Percentiles rank a stretch among this genome's conserved stretches.
These are phyloP conservation scores for Botrytis pseudocinerea DNA, from an alignment of 2,329 filamentous ascomycete genomes.

Conservation along the genomic window DNA sequence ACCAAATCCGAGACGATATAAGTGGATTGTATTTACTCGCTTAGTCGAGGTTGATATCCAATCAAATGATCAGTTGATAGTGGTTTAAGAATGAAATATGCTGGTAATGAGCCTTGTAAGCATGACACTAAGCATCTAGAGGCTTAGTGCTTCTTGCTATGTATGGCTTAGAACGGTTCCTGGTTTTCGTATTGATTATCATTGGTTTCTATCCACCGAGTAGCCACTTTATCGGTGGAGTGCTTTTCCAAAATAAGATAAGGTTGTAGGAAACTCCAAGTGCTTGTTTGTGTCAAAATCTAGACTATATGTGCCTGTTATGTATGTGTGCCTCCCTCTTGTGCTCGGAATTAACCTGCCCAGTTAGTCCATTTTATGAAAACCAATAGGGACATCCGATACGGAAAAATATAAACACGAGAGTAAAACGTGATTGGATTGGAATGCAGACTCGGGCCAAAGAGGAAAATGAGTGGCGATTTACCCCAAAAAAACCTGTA, in stretches of 20 bases:
- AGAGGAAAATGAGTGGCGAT: not conserved
- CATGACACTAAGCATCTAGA: not conserved
- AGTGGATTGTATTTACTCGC: not conserved
- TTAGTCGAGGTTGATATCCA: not conserved
- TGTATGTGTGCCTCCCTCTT: not conserved
- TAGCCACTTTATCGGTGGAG: slow-evolving; percentile 1
- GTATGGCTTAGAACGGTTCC: not conserved
- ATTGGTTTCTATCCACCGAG: not conserved
- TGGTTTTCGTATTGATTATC: not conserved
- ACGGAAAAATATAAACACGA: not conserved
- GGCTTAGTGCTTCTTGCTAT: not conserved
- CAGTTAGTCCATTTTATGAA: not conserved
- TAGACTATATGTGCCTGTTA: not conserved
- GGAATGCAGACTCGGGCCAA: not conserved
- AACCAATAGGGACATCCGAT: not conserved
- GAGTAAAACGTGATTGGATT: not conserved
- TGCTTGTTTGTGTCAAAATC: slow-evolving; percentile 3
- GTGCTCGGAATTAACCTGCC: not conserved
- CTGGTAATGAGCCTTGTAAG: not conserved
- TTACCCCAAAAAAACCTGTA: not conserved
- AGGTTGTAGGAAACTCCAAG: not conserved
- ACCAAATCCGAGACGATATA: slow-evolving; percentile 13
- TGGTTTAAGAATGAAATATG: not conserved
- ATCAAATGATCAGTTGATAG: not conserved
- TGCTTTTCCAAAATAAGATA: not conserved